These are phyloP conservation scores for Protea cynaroides DNA, from an alignment of 164 flowering plant genomes.

Conservation along the genomic window DNA sequence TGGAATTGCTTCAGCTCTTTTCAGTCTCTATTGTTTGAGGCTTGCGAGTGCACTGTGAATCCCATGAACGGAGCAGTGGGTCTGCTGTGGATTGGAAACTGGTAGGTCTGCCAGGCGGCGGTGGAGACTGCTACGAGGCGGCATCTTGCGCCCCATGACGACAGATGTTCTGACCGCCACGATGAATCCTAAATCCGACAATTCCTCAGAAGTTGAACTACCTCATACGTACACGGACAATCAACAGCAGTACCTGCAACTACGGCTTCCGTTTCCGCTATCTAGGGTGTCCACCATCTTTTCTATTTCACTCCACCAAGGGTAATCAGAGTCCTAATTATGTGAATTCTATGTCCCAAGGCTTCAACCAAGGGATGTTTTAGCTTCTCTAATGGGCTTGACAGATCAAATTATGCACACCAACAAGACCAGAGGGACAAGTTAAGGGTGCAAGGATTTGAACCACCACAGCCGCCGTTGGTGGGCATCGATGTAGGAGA, in stretches of 20 bases:
- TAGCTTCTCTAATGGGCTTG: slow-evolving; percentile 60
- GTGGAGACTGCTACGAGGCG: slow-evolving; percentile 67
- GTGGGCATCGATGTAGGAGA: slow-evolving; percentile 33
- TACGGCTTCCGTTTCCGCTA: slow-evolving; percentile 16
- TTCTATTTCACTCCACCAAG: not conserved
- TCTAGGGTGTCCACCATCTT: slow-evolving; percentile 14
- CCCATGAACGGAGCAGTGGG: slow-evolving; percentile 90
- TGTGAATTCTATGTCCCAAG: slow-evolving; percentile 61
- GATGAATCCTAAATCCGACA: slow-evolving; percentile 23
- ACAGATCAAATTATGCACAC: slow-evolving; percentile 35
- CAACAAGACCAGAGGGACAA: slow-evolving; percentile 33
- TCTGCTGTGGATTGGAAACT: slow-evolving; percentile 70
- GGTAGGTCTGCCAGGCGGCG: slow-evolving; percentile 75
- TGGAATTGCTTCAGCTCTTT: slow-evolving; percentile 41
- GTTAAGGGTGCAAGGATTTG: slow-evolving; percentile 39
- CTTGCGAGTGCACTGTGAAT: slow-evolving; percentile 76
- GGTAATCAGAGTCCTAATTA: slow-evolving; percentile 2
- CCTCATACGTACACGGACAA: slow-evolving; percentile 10
- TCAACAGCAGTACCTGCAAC: slow-evolving; percentile 5
- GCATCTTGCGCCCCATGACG: slow-evolving; percentile 40
- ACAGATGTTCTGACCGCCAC: slow-evolving; percentile 29
- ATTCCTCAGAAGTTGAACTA: slow-evolving; percentile 23
- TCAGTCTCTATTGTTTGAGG: slow-evolving; percentile 70
- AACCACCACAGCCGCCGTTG: slow-evolving; percentile 26
- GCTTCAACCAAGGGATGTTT: slow-evolving; percentile 51